Evolutionary conservation across 2,329 filamentous ascomycete genomes (phyloP).

Genomic region (Hysterium pulicare): DNA sequence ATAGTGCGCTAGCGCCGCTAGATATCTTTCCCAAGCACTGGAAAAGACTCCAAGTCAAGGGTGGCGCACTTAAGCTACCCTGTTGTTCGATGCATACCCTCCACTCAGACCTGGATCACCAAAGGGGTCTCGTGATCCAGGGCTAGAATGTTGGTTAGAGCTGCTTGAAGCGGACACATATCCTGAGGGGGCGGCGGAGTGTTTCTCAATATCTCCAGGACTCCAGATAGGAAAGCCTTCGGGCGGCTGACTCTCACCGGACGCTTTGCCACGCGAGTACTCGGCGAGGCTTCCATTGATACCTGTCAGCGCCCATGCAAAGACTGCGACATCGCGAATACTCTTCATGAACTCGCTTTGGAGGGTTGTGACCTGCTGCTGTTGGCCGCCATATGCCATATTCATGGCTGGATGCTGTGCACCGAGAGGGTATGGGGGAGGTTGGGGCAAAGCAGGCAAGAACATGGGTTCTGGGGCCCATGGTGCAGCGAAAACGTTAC

Average conservation of each 20-base stretch:
- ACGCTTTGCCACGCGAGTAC: constrained; percentile 60
- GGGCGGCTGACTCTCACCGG: constrained; percentile 60
- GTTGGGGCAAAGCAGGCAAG: constrained; percentile 38
- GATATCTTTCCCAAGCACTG: no score
- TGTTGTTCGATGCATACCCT: background rate
- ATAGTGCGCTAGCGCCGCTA: background rate
- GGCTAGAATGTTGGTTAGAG: constrained; percentile 20
- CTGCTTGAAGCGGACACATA: constrained; percentile 32
- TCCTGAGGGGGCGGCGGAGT: constrained; percentile 30
- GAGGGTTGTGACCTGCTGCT: constrained; percentile 41
- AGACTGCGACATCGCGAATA: constrained; percentile 82
- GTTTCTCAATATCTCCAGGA: constrained; percentile 19
- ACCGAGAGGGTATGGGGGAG: constrained; percentile 32
- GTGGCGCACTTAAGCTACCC: background rate
- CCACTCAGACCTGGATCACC: constrained; percentile 32
- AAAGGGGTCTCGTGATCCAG: constrained; percentile 23
- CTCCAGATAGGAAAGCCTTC: constrained; percentile 61
- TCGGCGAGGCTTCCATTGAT: constrained; percentile 73
- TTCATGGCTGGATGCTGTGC: constrained; percentile 38
- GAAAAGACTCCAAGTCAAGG: no score
- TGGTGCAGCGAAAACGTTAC: constrained; percentile 67
- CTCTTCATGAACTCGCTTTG: constrained; percentile 68
- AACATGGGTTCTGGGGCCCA: constrained; percentile 69
- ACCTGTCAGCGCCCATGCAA: constrained; percentile 77
- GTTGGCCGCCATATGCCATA: constrained; percentile 22